These are phyloP conservation scores for Ambrosia trifida DNA, from an alignment of 129 eudicot genomes.

Conservation along the genomic window DNA sequence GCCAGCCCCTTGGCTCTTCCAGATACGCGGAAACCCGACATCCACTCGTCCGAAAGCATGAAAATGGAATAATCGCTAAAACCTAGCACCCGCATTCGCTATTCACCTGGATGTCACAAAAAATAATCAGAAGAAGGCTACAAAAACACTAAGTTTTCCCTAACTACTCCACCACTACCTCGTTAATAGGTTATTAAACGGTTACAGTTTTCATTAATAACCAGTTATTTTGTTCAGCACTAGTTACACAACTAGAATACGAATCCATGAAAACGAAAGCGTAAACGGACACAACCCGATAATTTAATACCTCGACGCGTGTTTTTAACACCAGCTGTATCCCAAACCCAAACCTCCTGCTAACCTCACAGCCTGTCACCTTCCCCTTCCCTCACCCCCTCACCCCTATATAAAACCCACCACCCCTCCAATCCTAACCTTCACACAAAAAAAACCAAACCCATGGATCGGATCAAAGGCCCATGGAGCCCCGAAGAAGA, in stretches of 20 bases:
- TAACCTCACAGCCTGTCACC: slow-evolving; percentile 32
- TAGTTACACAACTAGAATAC: neutral
- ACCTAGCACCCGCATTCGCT: too few relatives aligned
- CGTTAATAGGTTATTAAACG: too few relatives aligned
- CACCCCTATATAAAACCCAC: slow-evolving; percentile 31
- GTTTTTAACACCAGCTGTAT: slow-evolving; percentile 79
- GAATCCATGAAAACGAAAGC: neutral
- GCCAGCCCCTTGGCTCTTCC: too few relatives aligned
- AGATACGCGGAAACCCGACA: too few relatives aligned
- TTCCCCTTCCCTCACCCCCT: slow-evolving; percentile 22
- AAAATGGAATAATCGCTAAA: too few relatives aligned
- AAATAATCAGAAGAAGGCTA: too few relatives aligned
- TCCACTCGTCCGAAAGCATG: too few relatives aligned
- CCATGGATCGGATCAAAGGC: slow-evolving; percentile 84
- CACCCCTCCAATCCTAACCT: slow-evolving; percentile 15
- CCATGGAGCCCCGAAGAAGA: slow-evolving; percentile 99
- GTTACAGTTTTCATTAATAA: too few relatives aligned
- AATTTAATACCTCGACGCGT: slow-evolving; percentile 52
- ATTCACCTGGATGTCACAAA: too few relatives aligned
- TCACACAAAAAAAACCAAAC: slow-evolving; percentile 5
- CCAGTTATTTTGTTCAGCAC: too few relatives aligned
- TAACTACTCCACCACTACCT: too few relatives aligned
- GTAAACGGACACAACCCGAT: slow-evolving; percentile 38
- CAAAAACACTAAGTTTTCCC: too few relatives aligned
- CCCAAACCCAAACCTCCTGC: slow-evolving; percentile 52